Evolutionary conservation across 2,329 filamentous ascomycete species (phyloP), one percentile per base, ranked within the genome.

Genomic region (Fusarium brevicatenulatum): DNA sequence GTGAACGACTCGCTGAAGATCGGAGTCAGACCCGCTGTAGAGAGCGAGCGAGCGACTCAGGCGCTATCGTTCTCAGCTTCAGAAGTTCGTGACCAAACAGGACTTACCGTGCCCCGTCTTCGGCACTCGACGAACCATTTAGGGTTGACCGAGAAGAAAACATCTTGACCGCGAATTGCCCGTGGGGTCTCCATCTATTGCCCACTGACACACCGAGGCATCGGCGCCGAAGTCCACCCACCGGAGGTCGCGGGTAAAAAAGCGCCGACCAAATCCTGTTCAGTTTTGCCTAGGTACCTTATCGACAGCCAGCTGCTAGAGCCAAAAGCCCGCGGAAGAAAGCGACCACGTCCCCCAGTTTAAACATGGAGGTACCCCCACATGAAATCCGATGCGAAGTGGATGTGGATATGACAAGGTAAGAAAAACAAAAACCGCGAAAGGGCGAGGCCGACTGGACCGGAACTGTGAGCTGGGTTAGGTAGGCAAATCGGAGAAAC

Each of bases 301-400:
- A n/a, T 57, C 11, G 23, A 56, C 44, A 63, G 63, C 39, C 44
- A 63, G 60, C 25, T 56, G 52, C 9, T 37, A 46, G 15, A 46
- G 68, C 19, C 56, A 56, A 46, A 54, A 56, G 43, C 43, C 63
- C 63, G 65, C 73, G 68, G 70, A 73, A 69, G 62, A 64, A 63
- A 55, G 49, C 61, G 61, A 55, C 59, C 49, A 58, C 43, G 34
- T 46, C 65, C 65, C 58, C 60, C 68, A 49, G 70, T 72, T 73
- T 73, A 55, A 63, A 23, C 57, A 68, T 68, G 37, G 66, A 34
- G 19, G 63, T 32, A 30, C 44, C 68, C 72, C 74, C 72, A 77
- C 76, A 75, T 72, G 76, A 69, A 77, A 57, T 50, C 76, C 76
- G 76, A 77, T 71, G 49, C 43, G 30, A 55, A 50, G 46, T 62